A percentile compares a stretch with the other conserved stretches of the same genome.
These are phyloP conservation scores for Fagus crenata DNA, from an alignment of 306 rosid species.

Conservation along the genomic window DNA sequence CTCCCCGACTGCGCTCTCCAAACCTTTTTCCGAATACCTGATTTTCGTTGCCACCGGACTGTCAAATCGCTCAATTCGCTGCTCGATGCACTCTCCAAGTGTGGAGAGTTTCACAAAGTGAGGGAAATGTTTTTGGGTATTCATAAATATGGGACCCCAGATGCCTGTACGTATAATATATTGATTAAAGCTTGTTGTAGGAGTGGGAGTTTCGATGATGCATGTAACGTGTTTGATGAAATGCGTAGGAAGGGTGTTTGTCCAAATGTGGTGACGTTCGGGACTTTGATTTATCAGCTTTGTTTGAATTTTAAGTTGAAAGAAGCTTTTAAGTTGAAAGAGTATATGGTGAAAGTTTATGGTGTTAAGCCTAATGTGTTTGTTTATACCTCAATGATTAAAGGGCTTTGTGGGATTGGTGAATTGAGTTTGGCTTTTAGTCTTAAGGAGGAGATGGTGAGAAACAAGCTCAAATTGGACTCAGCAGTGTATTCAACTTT, in stretches of 20 bases:
- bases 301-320: conserved; percentile 37
- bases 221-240: conserved; percentile 54
- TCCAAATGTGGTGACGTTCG: conserved; percentile 57
- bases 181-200: conserved; percentile 44
- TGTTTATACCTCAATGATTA: conserved; percentile 53
- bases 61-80: conserved; percentile 63
- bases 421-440: conserved; percentile 47
- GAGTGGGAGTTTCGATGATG: conserved; percentile 35
- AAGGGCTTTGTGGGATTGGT: conserved; percentile 53
- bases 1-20: conserved; percentile 58
- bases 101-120: conserved; percentile 43
- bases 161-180: conserved; percentile 68
- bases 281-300: conserved; percentile 50
- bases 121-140: conserved; percentile 23
- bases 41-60: conserved; percentile 52
- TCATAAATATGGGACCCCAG: conserved; percentile 38
- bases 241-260: conserved; percentile 41
- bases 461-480: conserved; percentile 41
- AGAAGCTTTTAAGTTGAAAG: conserved; percentile 58
- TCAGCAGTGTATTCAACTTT: conserved; percentile 53
- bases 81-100: conserved; percentile 48
- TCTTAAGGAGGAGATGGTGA: conserved; percentile 70
- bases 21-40: conserved; percentile 50
- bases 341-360: conserved; percentile 44
- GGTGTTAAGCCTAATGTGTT: conserved; percentile 43